phyloP scores from a whole-genome alignment of 495 filamentous ascomycete genomes.

The Penicillium ochrochloron region DNA sequence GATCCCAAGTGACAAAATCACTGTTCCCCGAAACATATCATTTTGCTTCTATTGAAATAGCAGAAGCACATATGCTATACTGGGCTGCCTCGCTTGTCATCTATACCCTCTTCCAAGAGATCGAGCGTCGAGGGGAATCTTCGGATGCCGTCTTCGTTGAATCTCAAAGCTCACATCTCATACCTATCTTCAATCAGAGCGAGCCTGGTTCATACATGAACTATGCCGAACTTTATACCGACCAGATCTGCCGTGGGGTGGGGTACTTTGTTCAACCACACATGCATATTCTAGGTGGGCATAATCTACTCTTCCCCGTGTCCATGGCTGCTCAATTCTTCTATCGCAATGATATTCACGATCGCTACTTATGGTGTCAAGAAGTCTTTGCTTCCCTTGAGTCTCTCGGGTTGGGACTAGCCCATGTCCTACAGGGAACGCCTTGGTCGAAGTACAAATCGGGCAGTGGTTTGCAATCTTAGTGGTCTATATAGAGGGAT shows the following conservation, averaged over 20 bases:
- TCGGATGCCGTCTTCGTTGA: background rate
- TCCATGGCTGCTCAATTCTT: slow-evolving; percentile 24
- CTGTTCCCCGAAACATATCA: slow-evolving; percentile 18
- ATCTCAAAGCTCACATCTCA: background rate
- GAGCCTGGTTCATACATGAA: background rate
- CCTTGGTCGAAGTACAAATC: slow-evolving; percentile 25
- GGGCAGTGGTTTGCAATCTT: background rate
- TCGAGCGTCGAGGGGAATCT: slow-evolving; percentile 9
- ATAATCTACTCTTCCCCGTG: slow-evolving; percentile 24
- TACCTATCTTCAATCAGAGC: background rate
- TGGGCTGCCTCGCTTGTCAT: slow-evolving; percentile 21
- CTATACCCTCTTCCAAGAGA: slow-evolving; percentile 16
- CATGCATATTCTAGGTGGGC: slow-evolving; percentile 27
- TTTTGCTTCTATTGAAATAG: slow-evolving; percentile 16
- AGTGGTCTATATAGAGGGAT: background rate
- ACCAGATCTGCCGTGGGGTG: slow-evolving; percentile 24
- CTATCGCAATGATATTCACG: slow-evolving; percentile 18
- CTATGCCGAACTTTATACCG: slow-evolving; percentile 12
- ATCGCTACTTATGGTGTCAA: slow-evolving; percentile 25
- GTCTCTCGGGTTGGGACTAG: slow-evolving; percentile 14
- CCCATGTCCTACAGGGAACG: slow-evolving; percentile 20
- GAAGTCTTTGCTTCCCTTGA: slow-evolving; percentile 22
- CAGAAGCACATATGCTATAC: slow-evolving; percentile 20
- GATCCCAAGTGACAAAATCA: background rate
- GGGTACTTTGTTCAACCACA: slow-evolving; percentile 26